Evolutionary conservation across 805 yeast species (phyloP), one percentile per base, ranked within the genome.

Genomic region (Candida odintsovae): DNA sequence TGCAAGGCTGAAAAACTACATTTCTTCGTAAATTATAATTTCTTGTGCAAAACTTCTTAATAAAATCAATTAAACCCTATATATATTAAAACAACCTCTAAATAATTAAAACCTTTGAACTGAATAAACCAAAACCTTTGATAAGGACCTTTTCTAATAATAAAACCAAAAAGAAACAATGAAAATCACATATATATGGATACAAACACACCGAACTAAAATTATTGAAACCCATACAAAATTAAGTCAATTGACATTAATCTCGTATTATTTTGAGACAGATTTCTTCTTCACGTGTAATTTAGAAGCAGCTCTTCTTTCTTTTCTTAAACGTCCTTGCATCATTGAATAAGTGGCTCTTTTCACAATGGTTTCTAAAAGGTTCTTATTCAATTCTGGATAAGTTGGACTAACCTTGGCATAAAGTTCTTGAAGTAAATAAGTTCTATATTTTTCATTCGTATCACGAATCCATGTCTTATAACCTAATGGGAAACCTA

Each of bases 381-480:
- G 68, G 16, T 72, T 23, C 37, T 47, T 55, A 3, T 53, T 57
- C 44, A 59, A 19, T n/a, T 29, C 29, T 10, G 61, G 61, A 44
- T 57, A 54, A 4, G 25, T 38, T 18, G 51, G 52, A 10, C 36
- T 31, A 6, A 53, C 56, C 46, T 73, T 68, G 7, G 57, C 55
- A 55, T 73, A 68, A 42, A 89, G 70, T 43, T 71, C 66, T 22
- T 70, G 70, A 22, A 86, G 66, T 39, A 82, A 65, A 6, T 63
- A 55, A 11, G 62, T 62, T 38, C 96, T 71, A 50, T 76, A 75
- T 5, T 63, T 66, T 44, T 71, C 74, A 1, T 76, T 71, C 0
- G 94, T 85, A 57, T 85, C 96, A 51, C 95, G 72, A 38, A 86
- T 82, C 96, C 96, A 89, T 0, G 95, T 86, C 57, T 78, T 78